Percentiles rank a stretch among this genome's conserved stretches.
Conservation (phyloP, 2,329 filamentous ascomycete species). For the Trichoderma brevicompactum region DNA sequence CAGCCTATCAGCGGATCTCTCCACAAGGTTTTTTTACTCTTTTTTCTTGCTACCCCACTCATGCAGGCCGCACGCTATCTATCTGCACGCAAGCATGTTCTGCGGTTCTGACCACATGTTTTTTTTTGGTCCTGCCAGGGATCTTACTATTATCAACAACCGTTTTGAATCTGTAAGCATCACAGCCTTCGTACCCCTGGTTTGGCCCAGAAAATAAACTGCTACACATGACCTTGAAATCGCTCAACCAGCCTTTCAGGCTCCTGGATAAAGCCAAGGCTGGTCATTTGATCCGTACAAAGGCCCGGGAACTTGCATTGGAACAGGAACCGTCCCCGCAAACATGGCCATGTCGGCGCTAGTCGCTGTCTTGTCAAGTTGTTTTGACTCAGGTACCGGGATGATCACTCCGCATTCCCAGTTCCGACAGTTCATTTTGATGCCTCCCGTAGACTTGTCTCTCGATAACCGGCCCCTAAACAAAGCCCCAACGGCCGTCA, state of each 20-base stretch:
- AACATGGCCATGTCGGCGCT: slow-evolving; percentile 50
- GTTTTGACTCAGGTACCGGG: slow-evolving; percentile 50
- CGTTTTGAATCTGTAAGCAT: slow-evolving; percentile 1
- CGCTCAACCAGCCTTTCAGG: slow-evolving; percentile 31
- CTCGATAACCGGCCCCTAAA: slow-evolving; percentile 75
- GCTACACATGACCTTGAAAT: slow-evolving; percentile 18
- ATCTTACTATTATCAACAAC: slow-evolving; percentile 20
- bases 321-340: slow-evolving; percentile 60
- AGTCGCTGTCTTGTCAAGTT: slow-evolving; percentile 29
- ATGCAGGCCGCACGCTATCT: slow-evolving; percentile 28
- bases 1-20: slow-evolving; percentile 25
- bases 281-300: slow-evolving; percentile 48
- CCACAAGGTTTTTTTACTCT: background rate
- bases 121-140: background rate
- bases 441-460: slow-evolving; percentile 66
- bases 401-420: slow-evolving; percentile 95
- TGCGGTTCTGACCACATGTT: slow-evolving; percentile 28
- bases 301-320: slow-evolving; percentile 64
- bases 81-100: slow-evolving; percentile 29
- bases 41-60: slow-evolving; percentile 11
- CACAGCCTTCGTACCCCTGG: slow-evolving; percentile 12
- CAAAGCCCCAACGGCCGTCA: slow-evolving; percentile 27
- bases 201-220: background rate
- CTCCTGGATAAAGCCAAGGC: slow-evolving; percentile 50
- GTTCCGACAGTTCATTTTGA: slow-evolving; percentile 83